Percentiles rank a stretch among this genome's conserved stretches.
These are phyloP conservation scores for Rubroshorea leprosula DNA, from an alignment of 345 rosid species.

Conservation along the genomic window DNA sequence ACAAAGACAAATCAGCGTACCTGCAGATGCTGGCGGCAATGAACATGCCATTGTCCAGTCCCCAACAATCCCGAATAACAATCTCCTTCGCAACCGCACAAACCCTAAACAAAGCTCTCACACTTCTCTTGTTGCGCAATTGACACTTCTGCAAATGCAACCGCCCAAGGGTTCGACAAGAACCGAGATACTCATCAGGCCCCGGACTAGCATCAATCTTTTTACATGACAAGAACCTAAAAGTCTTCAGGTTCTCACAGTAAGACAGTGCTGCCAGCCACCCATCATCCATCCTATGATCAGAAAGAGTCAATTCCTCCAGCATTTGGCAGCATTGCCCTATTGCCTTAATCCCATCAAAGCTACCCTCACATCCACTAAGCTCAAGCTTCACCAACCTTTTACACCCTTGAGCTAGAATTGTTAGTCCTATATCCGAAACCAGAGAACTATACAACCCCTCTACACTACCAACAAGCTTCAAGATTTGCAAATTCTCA, in stretches of 20 bases:
- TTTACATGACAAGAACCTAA: slow-evolving; percentile 52
- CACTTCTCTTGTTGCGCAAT: slow-evolving; percentile 33
- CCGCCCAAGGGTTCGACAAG: slow-evolving; percentile 50
- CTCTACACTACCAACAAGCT: slow-evolving; percentile 33
- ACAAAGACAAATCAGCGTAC: slow-evolving; percentile 26
- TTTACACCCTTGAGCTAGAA: slow-evolving; percentile 57
- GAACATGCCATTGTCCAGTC: slow-evolving; percentile 48
- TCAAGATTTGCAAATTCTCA: slow-evolving; percentile 49
- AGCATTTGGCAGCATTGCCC: slow-evolving; percentile 75
- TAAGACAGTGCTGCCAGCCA: slow-evolving; percentile 56
- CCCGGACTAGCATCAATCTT: slow-evolving; percentile 47
- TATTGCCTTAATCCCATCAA: slow-evolving; percentile 60
- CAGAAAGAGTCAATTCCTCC: slow-evolving; percentile 48
- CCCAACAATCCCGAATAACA: slow-evolving; percentile 57
- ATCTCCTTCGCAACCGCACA: slow-evolving; percentile 50
- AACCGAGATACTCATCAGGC: slow-evolving; percentile 39
- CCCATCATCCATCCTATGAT: slow-evolving; percentile 66
- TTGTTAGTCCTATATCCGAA: slow-evolving; percentile 60
- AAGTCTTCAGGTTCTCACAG: slow-evolving; percentile 55
- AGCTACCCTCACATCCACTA: slow-evolving; percentile 65
- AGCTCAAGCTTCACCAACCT: slow-evolving; percentile 57
- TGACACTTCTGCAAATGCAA: slow-evolving; percentile 51
- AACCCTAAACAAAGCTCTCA: slow-evolving; percentile 43
- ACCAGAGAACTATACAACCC: slow-evolving; percentile 36
- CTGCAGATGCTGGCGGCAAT: slow-evolving; percentile 42